Base-by-base conservation (phyloP, 768 basidiomycete genomes). In the Lentinula lateritia region DNA sequence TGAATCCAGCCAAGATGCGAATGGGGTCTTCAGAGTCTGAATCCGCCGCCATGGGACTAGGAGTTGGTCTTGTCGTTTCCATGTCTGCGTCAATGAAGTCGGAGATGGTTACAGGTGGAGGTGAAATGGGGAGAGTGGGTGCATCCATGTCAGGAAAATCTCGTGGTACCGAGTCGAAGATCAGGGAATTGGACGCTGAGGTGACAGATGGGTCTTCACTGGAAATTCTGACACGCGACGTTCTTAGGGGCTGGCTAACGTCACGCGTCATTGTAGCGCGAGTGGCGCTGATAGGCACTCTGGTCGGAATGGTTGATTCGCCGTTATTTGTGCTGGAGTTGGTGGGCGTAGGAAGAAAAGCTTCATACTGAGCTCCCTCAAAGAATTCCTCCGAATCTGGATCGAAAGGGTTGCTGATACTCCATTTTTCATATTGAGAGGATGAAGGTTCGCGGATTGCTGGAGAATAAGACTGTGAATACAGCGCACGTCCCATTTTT, bases 331-430 rank as follows among this genome's bases (percentile, higher is more conserved):
- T 13, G 43, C 43, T 36, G 46, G 20, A 16, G 16, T 18, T 34
- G 15, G 35, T n/a, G 2, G 58, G 48, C 5, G 1, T 18, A 13
- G 69, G 74, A 62, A 79, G 77, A 72, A 88, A 86, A 64, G 82
- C 83, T 78, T 91, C 89, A 72, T 83, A 85, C 62, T 86, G 80
- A 38, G 86, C 86, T 58, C 73, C 74, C 62, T 74, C 75, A 68
- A 88, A 87, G 69, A 90, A 90, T 65, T 89, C 88, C 66, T 90
- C 88, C n/a, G 88, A 85, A 72, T 91, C 89, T 5, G 89, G 89
- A 72, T 91, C 88, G 71, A 91, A 91, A 9, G 82, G 77, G 69
- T 89, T 88, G 72, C 77, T 78, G 63, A 77, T 72, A 60, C 84
- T 82, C 88, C 88, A 91, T 70, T 74, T 83, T 70, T 83, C 77